Evolutionary conservation across 257 asterid genomes (phyloP).

Genomic region (Nicotiana benthamiana): DNA sequence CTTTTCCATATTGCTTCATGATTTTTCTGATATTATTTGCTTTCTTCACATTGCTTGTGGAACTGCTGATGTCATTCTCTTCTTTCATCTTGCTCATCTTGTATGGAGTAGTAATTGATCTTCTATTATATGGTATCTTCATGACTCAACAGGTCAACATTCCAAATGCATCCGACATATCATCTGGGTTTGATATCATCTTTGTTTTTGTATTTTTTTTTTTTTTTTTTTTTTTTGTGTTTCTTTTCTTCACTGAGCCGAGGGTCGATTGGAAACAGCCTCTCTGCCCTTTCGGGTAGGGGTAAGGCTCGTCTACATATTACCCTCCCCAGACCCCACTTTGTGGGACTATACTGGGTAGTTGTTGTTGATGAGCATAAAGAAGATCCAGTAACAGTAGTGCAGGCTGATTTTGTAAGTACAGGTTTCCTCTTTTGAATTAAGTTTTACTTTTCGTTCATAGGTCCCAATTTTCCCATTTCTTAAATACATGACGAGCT

Average conservation of each 20-base stretch:
- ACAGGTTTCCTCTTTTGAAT: not conserved
- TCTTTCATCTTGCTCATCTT: not conserved
- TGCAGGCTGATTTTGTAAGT: conserved; percentile 52
- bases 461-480: not conserved
- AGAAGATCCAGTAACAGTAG: conserved; percentile 29
- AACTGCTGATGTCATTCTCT: not conserved
- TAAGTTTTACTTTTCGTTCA: not conserved
- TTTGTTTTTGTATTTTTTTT: too few species aligned
- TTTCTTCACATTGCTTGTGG: not conserved
- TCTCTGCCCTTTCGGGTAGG: too few species aligned
- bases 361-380: conserved; percentile 41
- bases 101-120: not conserved
- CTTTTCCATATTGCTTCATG: not conserved
- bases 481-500: not conserved
- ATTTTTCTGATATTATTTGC: not conserved
- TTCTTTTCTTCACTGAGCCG: too few species aligned
- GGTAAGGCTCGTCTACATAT: too few species aligned
- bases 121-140: not conserved
- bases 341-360: too few species aligned
- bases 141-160: conserved; percentile 32
- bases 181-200: conserved; percentile 42
- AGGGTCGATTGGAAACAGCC: too few species aligned
- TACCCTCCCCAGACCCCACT: too few species aligned
- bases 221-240: too few species aligned
- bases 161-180: conserved; percentile 44